These are phyloP conservation scores for Pseudoscleropodium purum DNA, from an alignment of 225 moss, liverwort and hornwort genomes.

Conservation along the genomic window DNA sequence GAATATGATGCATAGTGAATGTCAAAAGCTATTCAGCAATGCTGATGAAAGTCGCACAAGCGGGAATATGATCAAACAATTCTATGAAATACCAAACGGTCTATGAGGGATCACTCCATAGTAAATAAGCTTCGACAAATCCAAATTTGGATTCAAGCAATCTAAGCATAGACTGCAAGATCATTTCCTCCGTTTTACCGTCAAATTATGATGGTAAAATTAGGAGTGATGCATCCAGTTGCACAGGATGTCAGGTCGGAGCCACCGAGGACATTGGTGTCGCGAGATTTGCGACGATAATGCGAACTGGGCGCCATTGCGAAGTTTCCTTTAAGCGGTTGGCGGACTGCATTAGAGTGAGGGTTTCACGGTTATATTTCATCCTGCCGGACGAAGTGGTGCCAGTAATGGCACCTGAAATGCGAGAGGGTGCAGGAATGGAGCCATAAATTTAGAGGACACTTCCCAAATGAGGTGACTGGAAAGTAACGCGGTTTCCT, in stretches of 20 bases:
- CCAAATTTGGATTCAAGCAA: background rate
- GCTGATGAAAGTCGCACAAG: background rate
- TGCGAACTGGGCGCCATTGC: background rate
- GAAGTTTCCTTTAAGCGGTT: background rate
- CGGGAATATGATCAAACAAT: background rate
- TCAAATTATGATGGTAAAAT: background rate
- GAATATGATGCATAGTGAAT: background rate
- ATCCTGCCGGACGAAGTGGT: background rate
- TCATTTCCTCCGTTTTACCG: background rate
- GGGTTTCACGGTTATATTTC: background rate
- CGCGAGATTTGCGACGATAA: background rate
- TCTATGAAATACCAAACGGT: background rate
- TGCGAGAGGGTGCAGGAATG: background rate
- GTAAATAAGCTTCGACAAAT: background rate
- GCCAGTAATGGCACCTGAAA: background rate
- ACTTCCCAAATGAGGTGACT: background rate
- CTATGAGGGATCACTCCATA: background rate
- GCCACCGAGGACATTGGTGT: background rate
- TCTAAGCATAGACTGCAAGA: background rate
- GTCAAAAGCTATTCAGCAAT: background rate
- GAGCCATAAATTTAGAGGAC: background rate
- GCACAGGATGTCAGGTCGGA: background rate
- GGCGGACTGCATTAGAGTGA: background rate
- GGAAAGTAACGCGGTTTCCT: slow-evolving; percentile 8
- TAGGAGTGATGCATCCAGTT: background rate